A percentile compares a stretch with the other conserved stretches of the same genome.
Evolutionary conservation across 768 basidiomycete genomes (phyloP).

Genomic region (Termitomyces bulborhizus): DNA sequence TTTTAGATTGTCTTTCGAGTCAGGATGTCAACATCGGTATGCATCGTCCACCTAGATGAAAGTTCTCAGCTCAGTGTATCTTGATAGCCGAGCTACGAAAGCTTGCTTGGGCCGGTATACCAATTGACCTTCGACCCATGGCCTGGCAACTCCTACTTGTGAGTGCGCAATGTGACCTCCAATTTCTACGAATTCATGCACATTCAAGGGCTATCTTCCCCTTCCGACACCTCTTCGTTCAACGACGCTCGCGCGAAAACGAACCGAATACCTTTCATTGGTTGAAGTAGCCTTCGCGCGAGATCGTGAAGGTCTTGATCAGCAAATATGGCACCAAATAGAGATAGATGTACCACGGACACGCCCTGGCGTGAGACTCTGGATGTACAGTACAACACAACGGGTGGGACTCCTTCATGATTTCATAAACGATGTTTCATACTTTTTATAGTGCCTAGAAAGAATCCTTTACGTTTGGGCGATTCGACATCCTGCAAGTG

Average conservation of each 20-base stretch:
- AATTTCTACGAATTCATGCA: neutral
- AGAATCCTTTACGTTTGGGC: slow-evolving; percentile 98
- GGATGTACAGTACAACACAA: slow-evolving; percentile 90
- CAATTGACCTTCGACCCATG: slow-evolving; percentile 78
- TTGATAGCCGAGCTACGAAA: slow-evolving; percentile 73
- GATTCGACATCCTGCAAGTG: slow-evolving; percentile 95
- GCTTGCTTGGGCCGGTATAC: slow-evolving; percentile 93
- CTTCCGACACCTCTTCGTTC: slow-evolving; percentile 71
- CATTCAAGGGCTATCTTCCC: slow-evolving; percentile 82
- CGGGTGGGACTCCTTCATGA: slow-evolving; percentile 46
- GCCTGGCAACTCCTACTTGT: slow-evolving; percentile 94
- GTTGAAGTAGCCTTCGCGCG: slow-evolving; percentile 87
- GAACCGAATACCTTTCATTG: slow-evolving; percentile 85
- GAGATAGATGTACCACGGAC: slow-evolving; percentile 98
- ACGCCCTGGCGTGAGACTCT: slow-evolving; percentile 82
- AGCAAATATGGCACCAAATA: slow-evolving; percentile 99
- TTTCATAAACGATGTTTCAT: slow-evolving; percentile 7
- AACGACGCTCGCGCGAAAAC: slow-evolving; percentile 78
- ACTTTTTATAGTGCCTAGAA: slow-evolving; percentile 69
- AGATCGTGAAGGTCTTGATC: slow-evolving; percentile 81
- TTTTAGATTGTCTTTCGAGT: slow-evolving; percentile 69
- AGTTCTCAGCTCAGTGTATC: neutral
- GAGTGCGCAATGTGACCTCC: slow-evolving; percentile 23
- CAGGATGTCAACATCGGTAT: slow-evolving; percentile 80
- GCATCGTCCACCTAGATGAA: slow-evolving; percentile 18